phyloP scores from a whole-genome alignment of 1,139 yeast genomes.

The Saccharomyces pastorianus region DNA sequence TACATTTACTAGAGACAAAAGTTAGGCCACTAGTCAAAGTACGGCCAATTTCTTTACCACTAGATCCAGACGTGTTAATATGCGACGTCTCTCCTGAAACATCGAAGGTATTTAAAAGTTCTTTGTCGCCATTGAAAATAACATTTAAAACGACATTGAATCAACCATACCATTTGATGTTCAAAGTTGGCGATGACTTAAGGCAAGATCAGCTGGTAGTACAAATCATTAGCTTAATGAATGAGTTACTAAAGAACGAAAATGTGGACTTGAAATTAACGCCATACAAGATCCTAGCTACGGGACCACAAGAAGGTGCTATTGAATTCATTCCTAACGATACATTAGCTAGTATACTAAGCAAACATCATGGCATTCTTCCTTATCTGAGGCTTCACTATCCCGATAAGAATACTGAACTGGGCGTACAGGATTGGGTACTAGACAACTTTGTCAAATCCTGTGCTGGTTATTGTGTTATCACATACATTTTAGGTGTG shows the following conservation, averaged over 20 bases:
- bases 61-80: constrained; percentile 40
- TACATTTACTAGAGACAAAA: constrained; percentile 31
- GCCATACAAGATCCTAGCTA: constrained; percentile 86
- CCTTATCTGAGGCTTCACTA: constrained; percentile 62
- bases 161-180: constrained; percentile 63
- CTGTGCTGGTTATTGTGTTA: constrained; percentile 97
- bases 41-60: constrained; percentile 28
- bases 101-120: constrained; percentile 81
- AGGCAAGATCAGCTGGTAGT: constrained; percentile 94
- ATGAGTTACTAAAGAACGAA: constrained; percentile 77
- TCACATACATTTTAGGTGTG: constrained; percentile 87
- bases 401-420: constrained; percentile 47
- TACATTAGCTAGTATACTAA: constrained; percentile 73
- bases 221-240: constrained; percentile 88
- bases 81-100: constrained; percentile 75
- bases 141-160: constrained; percentile 60
- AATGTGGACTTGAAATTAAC: constrained; percentile 80
- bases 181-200: constrained; percentile 91
- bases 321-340: constrained; percentile 89
- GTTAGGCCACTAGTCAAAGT: constrained; percentile 26
- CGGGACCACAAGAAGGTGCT: constrained; percentile 85
- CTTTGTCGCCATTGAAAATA: constrained; percentile 79
- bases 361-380: constrained; percentile 67
- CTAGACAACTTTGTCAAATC: constrained; percentile 94
- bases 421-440: constrained; percentile 65